Evolutionary conservation across 2,329 filamentous ascomycete genomes (phyloP).

Genomic region (Apiospora aurea): DNA sequence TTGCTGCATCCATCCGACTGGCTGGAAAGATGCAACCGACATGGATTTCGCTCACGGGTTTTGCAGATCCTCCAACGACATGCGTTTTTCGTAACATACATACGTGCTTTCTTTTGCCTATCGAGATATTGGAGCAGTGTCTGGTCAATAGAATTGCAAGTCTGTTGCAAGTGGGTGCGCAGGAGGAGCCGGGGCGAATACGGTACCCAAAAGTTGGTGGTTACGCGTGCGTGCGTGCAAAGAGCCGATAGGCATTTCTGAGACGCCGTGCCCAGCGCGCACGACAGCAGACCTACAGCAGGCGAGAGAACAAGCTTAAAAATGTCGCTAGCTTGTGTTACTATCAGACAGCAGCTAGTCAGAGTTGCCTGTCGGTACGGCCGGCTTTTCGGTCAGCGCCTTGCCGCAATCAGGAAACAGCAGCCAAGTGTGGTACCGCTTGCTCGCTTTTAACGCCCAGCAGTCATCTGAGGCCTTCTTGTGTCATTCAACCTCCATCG

Average conservation of each 20-base stretch:
- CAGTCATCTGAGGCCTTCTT: neutral
- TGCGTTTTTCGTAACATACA: neutral
- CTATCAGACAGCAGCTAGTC: neutral
- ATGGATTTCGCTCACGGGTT: slow-evolving; percentile 17
- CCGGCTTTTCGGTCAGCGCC: neutral
- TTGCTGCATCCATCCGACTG: neutral
- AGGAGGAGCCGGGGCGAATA: neutral
- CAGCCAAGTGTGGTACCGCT: neutral
- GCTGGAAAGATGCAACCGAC: neutral
- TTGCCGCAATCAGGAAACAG: slow-evolving; percentile 5
- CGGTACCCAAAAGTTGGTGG: neutral
- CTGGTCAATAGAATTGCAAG: neutral
- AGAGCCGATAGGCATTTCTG: slow-evolving; percentile 4
- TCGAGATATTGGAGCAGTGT: neutral
- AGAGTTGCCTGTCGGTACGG: neutral
- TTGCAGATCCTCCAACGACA: neutral
- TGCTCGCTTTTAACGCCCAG: neutral
- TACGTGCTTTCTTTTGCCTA: neutral
- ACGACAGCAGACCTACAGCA: slow-evolving; percentile 10
- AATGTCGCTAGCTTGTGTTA: slow-evolving; percentile 15
- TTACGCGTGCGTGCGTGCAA: neutral
- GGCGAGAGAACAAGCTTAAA: slow-evolving; percentile 15
- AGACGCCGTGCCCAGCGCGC: neutral
- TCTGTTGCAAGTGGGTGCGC: too few species aligned
- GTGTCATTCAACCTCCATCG: neutral